Base-by-base conservation (phyloP, 345 rosid species). In the Adansonia digitata region DNA sequence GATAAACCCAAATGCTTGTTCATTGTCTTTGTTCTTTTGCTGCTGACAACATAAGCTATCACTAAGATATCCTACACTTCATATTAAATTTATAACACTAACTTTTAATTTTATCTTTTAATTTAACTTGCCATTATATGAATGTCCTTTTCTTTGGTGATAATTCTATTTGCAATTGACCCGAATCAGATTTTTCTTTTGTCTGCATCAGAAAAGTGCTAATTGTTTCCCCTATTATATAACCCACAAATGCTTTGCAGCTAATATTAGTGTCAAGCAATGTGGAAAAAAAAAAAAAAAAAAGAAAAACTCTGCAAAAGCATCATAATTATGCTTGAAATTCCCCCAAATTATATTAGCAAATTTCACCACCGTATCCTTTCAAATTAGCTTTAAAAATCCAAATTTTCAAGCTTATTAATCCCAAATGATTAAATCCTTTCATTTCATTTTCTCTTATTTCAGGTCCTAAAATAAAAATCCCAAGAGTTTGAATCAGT, bases 121-220 rank as follows among this genome's bases (percentile, higher is more conserved):
- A 42, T 22, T 63, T 39, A 57, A 42, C 52, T 60, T 66, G 53
- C 8, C 48, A 77, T 75, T 70, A n/a, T 70, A 70, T 42, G 65
- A 77, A 72, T 79, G 77, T 72, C 83, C 51, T 73, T 82, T 78
- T 77, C 77, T 76, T 43, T 62, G 11, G 7, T 80, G 48, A 29
- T 46, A 69, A 80, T 78, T 63, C 56, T 76, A 71, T 66, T 46
- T 62, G 74, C 49, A 59, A 80, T 76, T 69, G 69, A 79, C 72
- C 74, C 49, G 68, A 72, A 82, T 48, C 75, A 72, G 77, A 82
- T 81, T 73, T n/a, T 64, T 71, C 35, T 80, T 78, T 82, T 85
- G 86, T 79, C 82, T 70, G 45, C 77, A 75, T 80, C 52, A 45
- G 34, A 68, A 64, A 70, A 73, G 78, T 75, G 76, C 75, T 67